Evolutionary conservation across 441 rosid species (phyloP), one percentile per base, ranked within the genome.

Genomic region (Jatropha multifida): DNA sequence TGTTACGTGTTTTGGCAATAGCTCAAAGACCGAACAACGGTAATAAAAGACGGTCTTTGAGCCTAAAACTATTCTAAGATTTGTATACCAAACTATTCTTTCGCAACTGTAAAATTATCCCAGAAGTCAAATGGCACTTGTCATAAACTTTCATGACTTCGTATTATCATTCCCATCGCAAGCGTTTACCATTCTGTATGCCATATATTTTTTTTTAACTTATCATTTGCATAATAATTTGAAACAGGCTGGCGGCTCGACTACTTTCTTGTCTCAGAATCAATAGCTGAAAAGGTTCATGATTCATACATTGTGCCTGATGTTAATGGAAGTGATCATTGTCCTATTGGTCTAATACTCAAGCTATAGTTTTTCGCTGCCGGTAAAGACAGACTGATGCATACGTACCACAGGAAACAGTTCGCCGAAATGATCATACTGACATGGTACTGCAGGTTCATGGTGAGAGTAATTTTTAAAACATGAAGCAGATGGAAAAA

Each of bases 181-280:
- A 37, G 17, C 14, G 27, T 41, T 41, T 61, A 46, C n/a, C 40
- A 51, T 62, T 60, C 26, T 20, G 40, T 58, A 49, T 61, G 41
- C 15, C 20, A 23, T 38, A 20, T 40, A 51, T 41, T 14, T 32
- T 52, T 52, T 5, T 14, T 7, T 52, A 4, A 15, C 20, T 54
- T 54, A 54, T 54, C 61, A 15, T 8, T 60, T 52, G 6, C 6
- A 13, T 69, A 76, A 71, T 52, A 56, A 63, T 79, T 73, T 75
- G 76, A 73, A 83, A 82, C 87, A 95, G 99, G 99, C 17, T 95
- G 99, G 99, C 87, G 98, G 74, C 96, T 95, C 9, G 99, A 93
- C 87, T 95, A 95, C 86, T 95, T 90, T 83, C 95, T 93, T 4
- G 92, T 88, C 67, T 95, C 99, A 2, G 94, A 92, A 81, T 83